Base-by-base conservation (phyloP, 1,284 basidiomycete species). In the Pseudozyma pruni region DNA sequence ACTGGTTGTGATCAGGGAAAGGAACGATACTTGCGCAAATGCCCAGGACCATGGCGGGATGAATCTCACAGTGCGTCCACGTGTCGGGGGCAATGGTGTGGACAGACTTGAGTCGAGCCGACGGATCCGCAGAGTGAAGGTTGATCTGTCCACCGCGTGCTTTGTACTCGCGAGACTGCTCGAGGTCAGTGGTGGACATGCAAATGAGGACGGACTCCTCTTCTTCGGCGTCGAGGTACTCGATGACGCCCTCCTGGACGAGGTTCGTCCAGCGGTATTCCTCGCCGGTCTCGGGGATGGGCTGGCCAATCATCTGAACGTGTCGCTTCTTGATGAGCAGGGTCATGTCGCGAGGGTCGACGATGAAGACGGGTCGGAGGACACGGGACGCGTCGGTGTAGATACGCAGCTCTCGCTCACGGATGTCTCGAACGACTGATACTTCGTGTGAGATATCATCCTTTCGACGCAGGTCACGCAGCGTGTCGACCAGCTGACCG, bases 1-100 rank as follows among this genome's bases (percentile, higher is more conserved):
- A 96, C 90, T 98, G 95, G 81, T 99, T 99, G 84, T 98, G 96
- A 84, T 99, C 95, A 16, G 95, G 95, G 90, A 98, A 98, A 5
- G 95, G 95, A 83, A 99, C 95, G 83, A 98, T 98, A 84, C 91
- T 93, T 7, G 95, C 95, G 83, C 95, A 98, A 59, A 98, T 94
- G 71, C 95, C 95, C 47, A 98, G 86, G 72, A 98, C 98, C 96
- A 98, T 98, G 78, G 92, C 93, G 1, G 95, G 95, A 83, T 99
- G 96, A 80, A 99, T 98, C 85, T 99, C 95, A 84, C 94, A 98
- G 84, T 99, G 95, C 9, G 96, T 99, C 90, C 93, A 99, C 14
- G 92, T 82, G 37, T 74, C 69, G 23, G 78, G 76, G 22, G 77
- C 71, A 38, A 75, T 79, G 19, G 74, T 78, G 44, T 67, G 74